Base-by-base conservation (phyloP, 441 rosid species). In the Adansonia rubrostipa region DNA sequence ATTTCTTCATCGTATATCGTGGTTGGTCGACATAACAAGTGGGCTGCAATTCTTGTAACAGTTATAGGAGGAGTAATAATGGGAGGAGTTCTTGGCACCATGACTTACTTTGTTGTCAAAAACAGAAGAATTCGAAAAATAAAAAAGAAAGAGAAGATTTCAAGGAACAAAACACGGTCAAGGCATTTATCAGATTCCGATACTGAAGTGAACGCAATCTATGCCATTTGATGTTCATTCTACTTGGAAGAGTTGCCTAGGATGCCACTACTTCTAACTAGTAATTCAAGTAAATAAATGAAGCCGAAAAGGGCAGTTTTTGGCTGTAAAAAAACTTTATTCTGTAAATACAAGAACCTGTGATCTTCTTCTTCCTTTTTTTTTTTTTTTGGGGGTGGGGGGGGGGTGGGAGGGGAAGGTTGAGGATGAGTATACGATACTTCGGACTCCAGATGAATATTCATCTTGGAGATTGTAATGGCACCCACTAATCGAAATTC, bases 31-130 rank as follows among this genome's bases (percentile, higher is more conserved):
- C 93, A 80, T 36, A 77, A 84, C 81, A 61, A 71, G 76, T 93
- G 96, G 90, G 98, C 99, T 24, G 98, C 99, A 14, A 71, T 90
- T 83, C 81, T 93, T 74, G 87, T 96, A 13, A 93, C 97, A 0
- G 87, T 85, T 5, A 75, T 89, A 10, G 99, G 98, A 57, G 93
- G 87, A 17, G 84, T 91, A 42, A 89, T 82, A 13, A 93, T 96
- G 97, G 80, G 91, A 0, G 92, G 93, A 53, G 88, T 92, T 33
- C 89, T 93, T 58, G 84, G 93, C 79, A 80, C 85, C 45, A 93
- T 95, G 97, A 93, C 98, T 11, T 95, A 88, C 64, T 90, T 88
- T 20, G 95, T 93, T 17, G 85, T 93, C 84, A 89, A 89, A 68
- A 84, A 89, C 0, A 92, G 86, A 79, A 80, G 89, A 81, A 83